Percentiles rank a stretch among this genome's conserved stretches.
phyloP scores from a whole-genome alignment of 2,329 filamentous ascomycete species.

The Lasiodiplodia sp. region DNA sequence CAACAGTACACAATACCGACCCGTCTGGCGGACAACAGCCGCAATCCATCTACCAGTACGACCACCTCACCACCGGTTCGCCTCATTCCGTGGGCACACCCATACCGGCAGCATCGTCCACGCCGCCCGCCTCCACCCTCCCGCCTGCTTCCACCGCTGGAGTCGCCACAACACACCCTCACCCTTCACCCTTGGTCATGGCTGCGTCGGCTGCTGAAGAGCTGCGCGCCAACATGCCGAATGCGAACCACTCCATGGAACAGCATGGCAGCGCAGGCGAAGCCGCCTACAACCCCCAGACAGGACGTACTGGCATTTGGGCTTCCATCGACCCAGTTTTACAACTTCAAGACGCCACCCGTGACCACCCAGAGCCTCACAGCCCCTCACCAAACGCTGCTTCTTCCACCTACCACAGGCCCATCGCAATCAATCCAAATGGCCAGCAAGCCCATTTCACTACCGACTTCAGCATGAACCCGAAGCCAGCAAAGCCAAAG shows the following conservation, averaged over 20 bases:
- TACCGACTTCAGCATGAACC: slow-evolving; percentile 49
- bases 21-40: slow-evolving; percentile 8
- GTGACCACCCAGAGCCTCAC: slow-evolving; percentile 35
- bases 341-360: slow-evolving; percentile 42
- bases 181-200: slow-evolving; percentile 47
- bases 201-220: slow-evolving; percentile 50
- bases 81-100: slow-evolving; percentile 37
- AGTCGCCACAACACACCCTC: slow-evolving; percentile 45
- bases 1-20: slow-evolving; percentile 15
- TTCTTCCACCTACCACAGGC: slow-evolving; percentile 40
- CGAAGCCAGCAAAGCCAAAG: slow-evolving; percentile 53
- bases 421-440: slow-evolving; percentile 48
- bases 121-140: slow-evolving; percentile 20
- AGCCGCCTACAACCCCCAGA: slow-evolving; percentile 43
- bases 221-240: slow-evolving; percentile 43
- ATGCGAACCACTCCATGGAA: slow-evolving; percentile 45
- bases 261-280: slow-evolving; percentile 42
- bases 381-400: slow-evolving; percentile 28
- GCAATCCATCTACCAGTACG: slow-evolving; percentile 47
- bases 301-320: slow-evolving; percentile 37
- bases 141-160: slow-evolving; percentile 33
- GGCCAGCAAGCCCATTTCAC: slow-evolving; percentile 41
- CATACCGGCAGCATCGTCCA: slow-evolving; percentile 18
- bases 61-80: slow-evolving; percentile 45
- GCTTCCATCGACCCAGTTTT: slow-evolving; percentile 33